Conservation (phyloP, 2,329 filamentous ascomycete species). For the Dothideomycetes sp. region DNA sequence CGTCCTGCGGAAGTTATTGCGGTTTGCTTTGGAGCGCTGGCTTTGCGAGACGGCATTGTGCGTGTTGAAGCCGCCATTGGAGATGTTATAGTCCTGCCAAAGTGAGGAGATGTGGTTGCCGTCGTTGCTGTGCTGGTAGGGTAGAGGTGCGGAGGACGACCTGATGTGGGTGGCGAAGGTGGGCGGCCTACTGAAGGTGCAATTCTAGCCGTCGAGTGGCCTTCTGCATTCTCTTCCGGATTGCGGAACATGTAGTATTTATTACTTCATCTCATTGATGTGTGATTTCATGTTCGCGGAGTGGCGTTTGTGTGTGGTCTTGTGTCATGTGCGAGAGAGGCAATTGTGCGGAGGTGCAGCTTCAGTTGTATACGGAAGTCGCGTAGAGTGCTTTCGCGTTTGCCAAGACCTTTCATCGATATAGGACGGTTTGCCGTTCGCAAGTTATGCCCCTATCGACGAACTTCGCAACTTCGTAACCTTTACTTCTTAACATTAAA, state of each 20-base stretch:
- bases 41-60: conserved; percentile 10
- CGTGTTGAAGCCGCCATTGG: conserved; percentile 16
- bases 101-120: conserved; percentile 7
- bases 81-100: conserved; percentile 3
- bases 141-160: neutral
- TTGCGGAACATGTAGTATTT: conserved; percentile 40
- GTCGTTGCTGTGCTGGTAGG: conserved; percentile 13
- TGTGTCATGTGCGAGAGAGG: neutral
- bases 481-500: too few relatives aligned
- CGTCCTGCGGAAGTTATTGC: conserved; percentile 19
- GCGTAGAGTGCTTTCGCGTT: conserved; percentile 5
- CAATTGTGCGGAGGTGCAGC: conserved; percentile 1
- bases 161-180: conserved; percentile 36
- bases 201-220: conserved; percentile 17
- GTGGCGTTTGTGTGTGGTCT: neutral
- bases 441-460: too few relatives aligned
- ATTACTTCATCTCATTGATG: neutral
- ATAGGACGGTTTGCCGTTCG: too few relatives aligned
- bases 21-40: conserved; percentile 12
- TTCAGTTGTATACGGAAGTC: neutral
- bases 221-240: conserved; percentile 35
- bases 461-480: too few relatives aligned
- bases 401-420: conserved; percentile 5
- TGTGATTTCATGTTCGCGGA: neutral
- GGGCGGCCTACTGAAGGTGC: conserved; percentile 39